phyloP scores from a whole-genome alignment of 352 stramenopile genomes.

The Thalassiosira oceanica region DNA sequence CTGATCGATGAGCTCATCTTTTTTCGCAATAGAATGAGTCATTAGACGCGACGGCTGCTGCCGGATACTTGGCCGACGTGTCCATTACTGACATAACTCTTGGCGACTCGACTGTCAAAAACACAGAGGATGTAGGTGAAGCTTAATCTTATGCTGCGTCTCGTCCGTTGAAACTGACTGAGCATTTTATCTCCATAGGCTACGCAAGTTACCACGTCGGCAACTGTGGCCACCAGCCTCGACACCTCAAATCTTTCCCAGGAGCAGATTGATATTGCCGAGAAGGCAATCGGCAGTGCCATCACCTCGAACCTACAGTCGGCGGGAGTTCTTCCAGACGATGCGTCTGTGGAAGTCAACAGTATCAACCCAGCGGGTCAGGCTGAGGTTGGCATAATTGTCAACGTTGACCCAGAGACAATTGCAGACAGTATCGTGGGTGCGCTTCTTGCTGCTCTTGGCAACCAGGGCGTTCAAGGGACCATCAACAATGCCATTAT shows the following conservation, averaged over 20 bases:
- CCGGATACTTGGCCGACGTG: too few relatives aligned
- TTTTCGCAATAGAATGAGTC: too few relatives aligned
- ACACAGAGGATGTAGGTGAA: too few relatives aligned
- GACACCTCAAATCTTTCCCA: constrained; percentile 4
- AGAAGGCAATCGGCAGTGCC: constrained; percentile 2
- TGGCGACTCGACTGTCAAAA: too few relatives aligned
- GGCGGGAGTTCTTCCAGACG: constrained; percentile 9
- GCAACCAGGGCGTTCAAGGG: not conserved
- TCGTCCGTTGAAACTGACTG: too few relatives aligned
- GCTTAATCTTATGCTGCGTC: too few relatives aligned
- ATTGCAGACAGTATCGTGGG: not conserved
- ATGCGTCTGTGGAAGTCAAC: constrained; percentile 15
- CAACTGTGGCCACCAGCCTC: constrained; percentile 4
- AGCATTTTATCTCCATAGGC: too few relatives aligned
- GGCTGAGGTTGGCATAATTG: constrained; percentile 16
- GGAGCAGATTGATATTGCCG: constrained; percentile 2
- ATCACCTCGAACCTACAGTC: constrained; percentile 12
- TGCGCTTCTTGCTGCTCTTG: not conserved
- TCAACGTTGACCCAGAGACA: constrained; percentile 27
- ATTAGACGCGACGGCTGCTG: too few relatives aligned
- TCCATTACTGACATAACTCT: too few relatives aligned
- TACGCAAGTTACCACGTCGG: constrained; percentile 1
- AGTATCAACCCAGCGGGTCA: constrained; percentile 20
- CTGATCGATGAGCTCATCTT: too few relatives aligned
- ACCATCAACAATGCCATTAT: not conserved